These are phyloP conservation scores for Lactuca saligna DNA, from an alignment of 129 eudicot species.

Conservation along the genomic window DNA sequence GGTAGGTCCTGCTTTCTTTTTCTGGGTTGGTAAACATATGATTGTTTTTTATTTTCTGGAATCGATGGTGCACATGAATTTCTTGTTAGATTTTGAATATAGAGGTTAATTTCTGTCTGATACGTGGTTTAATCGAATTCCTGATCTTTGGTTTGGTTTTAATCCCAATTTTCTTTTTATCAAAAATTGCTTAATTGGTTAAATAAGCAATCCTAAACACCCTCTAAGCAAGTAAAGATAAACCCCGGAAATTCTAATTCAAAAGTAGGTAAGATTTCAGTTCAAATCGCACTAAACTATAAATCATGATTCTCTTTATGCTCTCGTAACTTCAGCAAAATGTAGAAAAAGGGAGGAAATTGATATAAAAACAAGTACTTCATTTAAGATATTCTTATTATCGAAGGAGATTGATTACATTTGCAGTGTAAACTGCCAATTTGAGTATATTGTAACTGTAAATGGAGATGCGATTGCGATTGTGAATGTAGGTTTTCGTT, in stretches of 20 bases:
- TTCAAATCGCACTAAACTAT: constrained; percentile 8
- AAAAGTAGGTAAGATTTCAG: constrained; percentile 18
- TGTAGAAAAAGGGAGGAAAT: background rate
- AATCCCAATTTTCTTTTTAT: too few species aligned
- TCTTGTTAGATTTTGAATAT: too few species aligned
- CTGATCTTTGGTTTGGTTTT: too few species aligned
- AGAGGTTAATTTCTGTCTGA: too few species aligned
- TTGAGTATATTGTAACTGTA: constrained; percentile 1
- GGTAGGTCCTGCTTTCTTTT: too few species aligned
- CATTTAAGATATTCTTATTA: background rate
- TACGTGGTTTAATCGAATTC: too few species aligned
- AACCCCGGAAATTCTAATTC: background rate
- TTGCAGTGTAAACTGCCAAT: background rate
- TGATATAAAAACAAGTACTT: background rate
- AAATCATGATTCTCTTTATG: background rate
- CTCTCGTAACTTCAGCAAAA: constrained; percentile 3
- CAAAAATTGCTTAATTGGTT: background rate
- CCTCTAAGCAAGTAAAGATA: background rate
- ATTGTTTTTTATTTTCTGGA: too few species aligned
- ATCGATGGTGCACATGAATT: too few species aligned
- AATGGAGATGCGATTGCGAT: constrained; percentile 12
- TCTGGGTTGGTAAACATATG: too few species aligned
- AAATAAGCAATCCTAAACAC: background rate
- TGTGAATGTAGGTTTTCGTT: constrained; percentile 8
- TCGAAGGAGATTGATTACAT: background rate